Evolutionary conservation across 805 yeast species (phyloP).

Genomic region (Wickerhamiella nectarea): DNA sequence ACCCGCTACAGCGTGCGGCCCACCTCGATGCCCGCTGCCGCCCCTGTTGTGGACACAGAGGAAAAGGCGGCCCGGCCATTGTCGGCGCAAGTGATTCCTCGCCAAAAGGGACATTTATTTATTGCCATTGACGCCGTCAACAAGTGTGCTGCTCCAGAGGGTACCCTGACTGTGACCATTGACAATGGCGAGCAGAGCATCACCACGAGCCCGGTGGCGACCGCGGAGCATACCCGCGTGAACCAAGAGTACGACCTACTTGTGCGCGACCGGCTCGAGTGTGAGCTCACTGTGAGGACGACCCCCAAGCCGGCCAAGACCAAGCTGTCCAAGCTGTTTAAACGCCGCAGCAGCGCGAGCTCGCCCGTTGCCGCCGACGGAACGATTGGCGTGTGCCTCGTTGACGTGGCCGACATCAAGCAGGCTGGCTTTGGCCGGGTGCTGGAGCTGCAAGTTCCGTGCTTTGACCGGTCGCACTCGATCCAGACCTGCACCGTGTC

Average conservation of each 20-base stretch:
- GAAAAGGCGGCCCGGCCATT: not conserved
- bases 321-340: constrained; percentile 5
- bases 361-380: constrained; percentile 54
- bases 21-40: not conserved
- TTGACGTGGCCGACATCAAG: constrained; percentile 38
- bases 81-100: constrained; percentile 16
- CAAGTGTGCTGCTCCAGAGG: constrained; percentile 34
- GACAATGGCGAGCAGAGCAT: constrained; percentile 78
- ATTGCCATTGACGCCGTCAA: constrained; percentile 37
- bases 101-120: constrained; percentile 33
- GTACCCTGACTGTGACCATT: constrained; percentile 34
- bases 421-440: constrained; percentile 36
- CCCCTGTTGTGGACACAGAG: not conserved
- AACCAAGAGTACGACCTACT: constrained; percentile 66
- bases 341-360: not conserved
- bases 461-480: not conserved
- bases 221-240: constrained; percentile 29
- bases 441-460: constrained; percentile 10
- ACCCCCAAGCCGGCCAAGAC: constrained; percentile 22
- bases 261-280: constrained; percentile 39
- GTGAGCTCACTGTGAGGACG: constrained; percentile 54
- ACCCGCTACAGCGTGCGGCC: not conserved
- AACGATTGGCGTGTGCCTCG: constrained; percentile 54
- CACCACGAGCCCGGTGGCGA: constrained; percentile 39
- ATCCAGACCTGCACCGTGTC: constrained; percentile 35